Conservation (phyloP, 2,329 filamentous ascomycete species). For the Rosellinia necatrix region DNA sequence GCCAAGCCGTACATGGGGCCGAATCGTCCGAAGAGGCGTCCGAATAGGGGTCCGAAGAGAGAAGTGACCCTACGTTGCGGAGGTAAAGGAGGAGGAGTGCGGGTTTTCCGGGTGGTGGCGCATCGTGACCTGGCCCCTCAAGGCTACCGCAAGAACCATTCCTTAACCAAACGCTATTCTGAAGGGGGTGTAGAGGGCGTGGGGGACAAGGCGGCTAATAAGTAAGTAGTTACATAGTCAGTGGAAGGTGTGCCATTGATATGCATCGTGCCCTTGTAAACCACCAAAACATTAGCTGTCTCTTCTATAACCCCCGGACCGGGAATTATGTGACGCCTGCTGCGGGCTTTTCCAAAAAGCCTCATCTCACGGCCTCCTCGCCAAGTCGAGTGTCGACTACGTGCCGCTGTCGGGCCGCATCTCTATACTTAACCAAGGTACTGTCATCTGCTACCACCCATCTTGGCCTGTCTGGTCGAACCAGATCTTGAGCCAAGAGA, state of each 20-base stretch:
- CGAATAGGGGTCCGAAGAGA: constrained; percentile 20
- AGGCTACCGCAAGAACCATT: background rate
- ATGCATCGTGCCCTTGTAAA: constrained; percentile 5
- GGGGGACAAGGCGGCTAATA: too few species aligned
- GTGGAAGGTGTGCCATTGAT: background rate
- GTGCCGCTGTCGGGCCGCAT: constrained; percentile 24
- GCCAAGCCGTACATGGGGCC: constrained; percentile 20
- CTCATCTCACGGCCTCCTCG: constrained; percentile 11
- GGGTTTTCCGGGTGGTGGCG: constrained; percentile 4
- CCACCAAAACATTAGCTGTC: background rate
- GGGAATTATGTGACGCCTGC: constrained; percentile 12
- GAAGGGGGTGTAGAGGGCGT: constrained; percentile 7
- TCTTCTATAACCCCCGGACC: constrained; percentile 1
- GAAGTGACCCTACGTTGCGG: background rate
- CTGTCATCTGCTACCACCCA: constrained; percentile 13
- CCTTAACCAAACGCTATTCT: background rate
- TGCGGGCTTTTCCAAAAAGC: constrained; percentile 24
- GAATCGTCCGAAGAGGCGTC: constrained; percentile 13
- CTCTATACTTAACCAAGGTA: constrained; percentile 3
- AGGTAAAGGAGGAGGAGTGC: constrained; percentile 8
- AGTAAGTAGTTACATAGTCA: too few species aligned
- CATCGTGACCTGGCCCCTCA: constrained; percentile 14
- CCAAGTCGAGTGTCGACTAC: constrained; percentile 27
- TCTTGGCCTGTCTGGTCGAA: constrained; percentile 14
- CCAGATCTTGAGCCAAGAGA: constrained; percentile 26